Evolutionary conservation across 495 filamentous ascomycete genomes (phyloP).

Genomic region (Xylaria sp.): DNA sequence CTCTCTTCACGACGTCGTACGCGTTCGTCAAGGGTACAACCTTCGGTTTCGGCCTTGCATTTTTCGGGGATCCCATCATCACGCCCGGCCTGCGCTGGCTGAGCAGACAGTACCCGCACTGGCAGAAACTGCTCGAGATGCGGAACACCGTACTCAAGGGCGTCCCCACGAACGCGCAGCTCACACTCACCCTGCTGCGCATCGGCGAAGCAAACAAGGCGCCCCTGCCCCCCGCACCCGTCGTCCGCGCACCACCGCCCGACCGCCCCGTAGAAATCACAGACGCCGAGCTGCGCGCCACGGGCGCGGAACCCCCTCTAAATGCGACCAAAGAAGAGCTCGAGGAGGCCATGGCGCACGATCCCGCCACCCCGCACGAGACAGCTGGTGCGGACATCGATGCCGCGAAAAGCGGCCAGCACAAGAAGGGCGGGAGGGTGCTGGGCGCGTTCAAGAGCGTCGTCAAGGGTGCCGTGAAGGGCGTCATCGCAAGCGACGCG

Average conservation of each 20-base stretch:
- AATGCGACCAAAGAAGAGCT: constrained; percentile 53
- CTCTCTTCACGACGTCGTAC: constrained; percentile 72
- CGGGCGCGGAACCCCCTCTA: constrained; percentile 47
- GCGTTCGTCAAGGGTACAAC: constrained; percentile 73
- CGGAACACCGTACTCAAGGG: constrained; percentile 76
- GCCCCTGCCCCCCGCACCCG: constrained; percentile 81
- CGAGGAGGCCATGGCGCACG: constrained; percentile 50
- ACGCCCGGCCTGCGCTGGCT: constrained; percentile 63
- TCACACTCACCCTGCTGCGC: constrained; percentile 84
- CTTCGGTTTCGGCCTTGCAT: constrained; percentile 71
- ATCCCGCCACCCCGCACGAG: constrained; percentile 41
- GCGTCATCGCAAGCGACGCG: constrained; percentile 72
- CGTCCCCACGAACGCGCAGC: constrained; percentile 88
- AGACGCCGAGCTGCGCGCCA: constrained; percentile 52
- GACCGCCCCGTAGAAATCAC: constrained; percentile 54
- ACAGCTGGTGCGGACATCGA: constrained; percentile 60
- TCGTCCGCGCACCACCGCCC: constrained; percentile 60
- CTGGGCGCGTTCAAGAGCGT: constrained; percentile 53
- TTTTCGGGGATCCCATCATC: constrained; percentile 84
- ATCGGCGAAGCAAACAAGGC: constrained; percentile 84
- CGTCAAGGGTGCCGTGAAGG: constrained; percentile 69
- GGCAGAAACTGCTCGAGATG: constrained; percentile 73
- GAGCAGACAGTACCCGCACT: constrained; percentile 72
- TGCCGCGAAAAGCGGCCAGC: constrained; percentile 38
- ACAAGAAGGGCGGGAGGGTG: constrained; percentile 58